These are phyloP conservation scores for Wickerhamomyces queroliae DNA, from an alignment of 805 yeast species.

Conservation along the genomic window DNA sequence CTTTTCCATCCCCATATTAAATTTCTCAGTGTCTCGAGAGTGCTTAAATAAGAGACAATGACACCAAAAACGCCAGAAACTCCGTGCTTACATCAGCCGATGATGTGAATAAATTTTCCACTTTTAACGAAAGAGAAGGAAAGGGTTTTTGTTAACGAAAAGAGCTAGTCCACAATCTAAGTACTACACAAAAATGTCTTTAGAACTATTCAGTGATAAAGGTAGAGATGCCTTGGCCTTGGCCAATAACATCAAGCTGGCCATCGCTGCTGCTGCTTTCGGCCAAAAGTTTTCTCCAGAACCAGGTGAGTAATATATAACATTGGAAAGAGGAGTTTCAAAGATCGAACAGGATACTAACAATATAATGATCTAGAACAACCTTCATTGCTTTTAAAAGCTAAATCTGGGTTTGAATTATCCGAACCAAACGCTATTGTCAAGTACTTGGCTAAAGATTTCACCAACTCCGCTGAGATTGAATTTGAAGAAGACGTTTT, in stretches of 20 bases:
- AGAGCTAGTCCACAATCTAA: neutral
- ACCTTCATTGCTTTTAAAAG: constrained; percentile 16
- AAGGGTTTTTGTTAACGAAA: too few species aligned
- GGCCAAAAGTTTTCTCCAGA: constrained; percentile 19
- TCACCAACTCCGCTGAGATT: constrained; percentile 28
- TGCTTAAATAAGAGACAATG: neutral
- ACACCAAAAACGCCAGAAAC: neutral
- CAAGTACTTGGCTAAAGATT: constrained; percentile 52
- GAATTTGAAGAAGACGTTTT: constrained; percentile 40
- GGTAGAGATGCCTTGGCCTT: constrained; percentile 15
- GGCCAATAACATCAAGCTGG: constrained; percentile 22
- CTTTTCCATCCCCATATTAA: neutral
- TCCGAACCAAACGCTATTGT: constrained; percentile 67
- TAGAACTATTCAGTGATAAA: constrained; percentile 18
- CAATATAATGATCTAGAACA: constrained; percentile 7
- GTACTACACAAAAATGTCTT: constrained; percentile 8
- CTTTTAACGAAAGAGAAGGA: too few species aligned
- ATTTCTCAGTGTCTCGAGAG: neutral
- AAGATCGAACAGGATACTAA: constrained; percentile 2
- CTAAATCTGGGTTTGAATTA: constrained; percentile 32
- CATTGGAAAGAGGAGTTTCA: neutral
- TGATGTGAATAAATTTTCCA: neutral
- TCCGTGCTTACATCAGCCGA: neutral
- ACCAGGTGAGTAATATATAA: constrained; percentile 14
- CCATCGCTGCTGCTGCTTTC: constrained; percentile 19